These are phyloP conservation scores for grape (Vitis vinifera) DNA, from an alignment of 164 flowering plant genomes.

Conservation along the genomic window DNA sequence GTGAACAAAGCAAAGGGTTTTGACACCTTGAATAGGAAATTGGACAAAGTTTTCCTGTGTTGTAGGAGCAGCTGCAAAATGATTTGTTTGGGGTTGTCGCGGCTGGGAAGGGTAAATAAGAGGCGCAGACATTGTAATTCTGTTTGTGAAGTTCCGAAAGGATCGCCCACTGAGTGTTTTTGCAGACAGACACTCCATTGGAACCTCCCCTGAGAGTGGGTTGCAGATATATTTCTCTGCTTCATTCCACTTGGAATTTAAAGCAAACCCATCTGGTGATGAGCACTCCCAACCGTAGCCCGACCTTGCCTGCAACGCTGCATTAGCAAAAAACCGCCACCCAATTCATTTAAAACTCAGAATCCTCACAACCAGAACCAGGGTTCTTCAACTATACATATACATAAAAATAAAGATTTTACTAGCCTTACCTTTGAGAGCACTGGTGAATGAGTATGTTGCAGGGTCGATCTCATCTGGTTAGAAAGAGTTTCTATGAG, in stretches of 20 bases:
- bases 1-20: not conserved
- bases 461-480: slow-evolving; percentile 84
- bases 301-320: slow-evolving; percentile 75
- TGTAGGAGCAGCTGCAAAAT: slow-evolving; percentile 15
- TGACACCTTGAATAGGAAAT: slow-evolving; percentile 30
- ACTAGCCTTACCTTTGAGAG: slow-evolving; percentile 57
- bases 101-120: slow-evolving; percentile 49
- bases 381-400: too few relatives aligned
- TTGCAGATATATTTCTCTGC: slow-evolving; percentile 91
- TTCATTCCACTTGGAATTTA: slow-evolving; percentile 86
- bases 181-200: slow-evolving; percentile 82
- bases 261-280: slow-evolving; percentile 65
- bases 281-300: slow-evolving; percentile 60
- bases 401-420: too few relatives aligned
- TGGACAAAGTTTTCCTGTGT: slow-evolving; percentile 17
- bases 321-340: slow-evolving; percentile 1
- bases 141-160: slow-evolving; percentile 33
- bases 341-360: not conserved
- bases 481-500: not conserved
- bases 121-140: slow-evolving; percentile 79
- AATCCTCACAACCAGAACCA: not conserved
- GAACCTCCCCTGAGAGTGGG: slow-evolving; percentile 86
- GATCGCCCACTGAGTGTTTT: slow-evolving; percentile 65
- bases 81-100: slow-evolving; percentile 21
- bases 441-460: slow-evolving; percentile 76